A percentile compares a stretch with the other conserved stretches of the same genome.
Evolutionary conservation across 768 basidiomycete genomes (phyloP).

Genomic region (Hygrophorus pudorinus): DNA sequence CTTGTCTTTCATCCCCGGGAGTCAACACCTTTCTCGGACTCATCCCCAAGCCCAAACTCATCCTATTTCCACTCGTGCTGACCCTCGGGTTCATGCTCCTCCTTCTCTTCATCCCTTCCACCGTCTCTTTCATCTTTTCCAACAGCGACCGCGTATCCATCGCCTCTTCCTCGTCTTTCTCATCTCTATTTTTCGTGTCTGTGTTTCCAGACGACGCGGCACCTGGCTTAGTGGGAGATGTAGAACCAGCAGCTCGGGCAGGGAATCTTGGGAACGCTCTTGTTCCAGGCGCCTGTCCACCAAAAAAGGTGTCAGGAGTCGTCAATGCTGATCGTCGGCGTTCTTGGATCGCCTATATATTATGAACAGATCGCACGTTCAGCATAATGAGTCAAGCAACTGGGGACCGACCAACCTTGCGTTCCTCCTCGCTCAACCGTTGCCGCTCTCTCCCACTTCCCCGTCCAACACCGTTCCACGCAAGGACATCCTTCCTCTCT

Average conservation of each 20-base stretch:
- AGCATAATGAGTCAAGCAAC: no score
- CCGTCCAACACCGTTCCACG: slow-evolving; percentile 1
- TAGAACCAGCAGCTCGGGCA: slow-evolving; percentile 9
- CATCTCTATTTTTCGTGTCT: not conserved
- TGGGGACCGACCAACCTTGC: slow-evolving; percentile 23
- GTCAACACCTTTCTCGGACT: slow-evolving; percentile 16
- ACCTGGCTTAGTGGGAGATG: slow-evolving; percentile 6
- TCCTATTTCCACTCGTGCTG: slow-evolving; percentile 5
- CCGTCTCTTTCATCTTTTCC: slow-evolving; percentile 40
- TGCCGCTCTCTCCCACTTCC: not conserved
- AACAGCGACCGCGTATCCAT: slow-evolving; percentile 32
- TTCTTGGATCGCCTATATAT: slow-evolving; percentile 47
- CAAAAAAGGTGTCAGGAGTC: slow-evolving; percentile 24
- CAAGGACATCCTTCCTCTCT: slow-evolving; percentile 2
- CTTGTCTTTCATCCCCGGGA: not conserved
- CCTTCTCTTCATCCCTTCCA: slow-evolving; percentile 37
- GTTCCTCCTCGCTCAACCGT: slow-evolving; percentile 34
- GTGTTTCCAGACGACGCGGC: not conserved
- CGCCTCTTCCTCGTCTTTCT: slow-evolving; percentile 23
- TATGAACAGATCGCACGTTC: no score
- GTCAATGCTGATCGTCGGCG: slow-evolving; percentile 49
- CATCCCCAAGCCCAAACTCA: slow-evolving; percentile 1
- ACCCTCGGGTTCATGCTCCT: slow-evolving; percentile 22
- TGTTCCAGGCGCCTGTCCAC: slow-evolving; percentile 9
- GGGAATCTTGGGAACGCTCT: slow-evolving; percentile 32